Evolutionary conservation across 1,284 basidiomycete species (phyloP).

Genomic region (Ceratobasidium sp.): DNA sequence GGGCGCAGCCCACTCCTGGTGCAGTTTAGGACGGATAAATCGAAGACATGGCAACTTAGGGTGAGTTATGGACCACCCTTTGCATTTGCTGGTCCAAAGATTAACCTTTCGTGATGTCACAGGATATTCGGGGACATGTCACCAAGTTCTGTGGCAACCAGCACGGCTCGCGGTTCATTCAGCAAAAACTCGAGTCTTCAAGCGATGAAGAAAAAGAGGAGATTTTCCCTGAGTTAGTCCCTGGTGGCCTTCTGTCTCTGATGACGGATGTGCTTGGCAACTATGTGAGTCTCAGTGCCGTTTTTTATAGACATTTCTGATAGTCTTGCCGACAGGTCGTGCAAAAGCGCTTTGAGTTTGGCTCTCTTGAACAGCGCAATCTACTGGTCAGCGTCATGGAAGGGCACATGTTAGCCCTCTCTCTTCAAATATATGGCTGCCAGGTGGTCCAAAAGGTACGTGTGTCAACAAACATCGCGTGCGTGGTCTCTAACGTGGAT

Average conservation of each 20-base stretch:
- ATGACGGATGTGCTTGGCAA: constrained; percentile 98
- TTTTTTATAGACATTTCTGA: constrained; percentile 22
- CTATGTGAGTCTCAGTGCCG: constrained; percentile 68
- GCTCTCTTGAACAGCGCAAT: constrained; percentile 79
- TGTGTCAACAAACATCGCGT: too few relatives aligned
- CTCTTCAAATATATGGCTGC: constrained; percentile 96
- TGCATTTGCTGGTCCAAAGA: not conserved
- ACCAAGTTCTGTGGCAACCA: constrained; percentile 96
- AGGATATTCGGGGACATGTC: constrained; percentile 89
- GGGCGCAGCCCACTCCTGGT: constrained; percentile 64
- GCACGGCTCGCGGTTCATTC: constrained; percentile 90
- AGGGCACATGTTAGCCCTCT: constrained; percentile 79
- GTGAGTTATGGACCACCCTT: constrained; percentile 57
- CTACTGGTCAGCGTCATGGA: constrained; percentile 81
- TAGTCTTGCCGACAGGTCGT: constrained; percentile 69
- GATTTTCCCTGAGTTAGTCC: constrained; percentile 93
- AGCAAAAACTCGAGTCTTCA: constrained; percentile 83
- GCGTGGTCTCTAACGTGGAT: not conserved
- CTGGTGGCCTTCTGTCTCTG: constrained; percentile 76
- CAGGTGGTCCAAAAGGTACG: constrained; percentile 86
- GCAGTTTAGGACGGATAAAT: constrained; percentile 85
- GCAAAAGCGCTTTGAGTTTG: constrained; percentile 95
- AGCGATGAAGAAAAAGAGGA: constrained; percentile 79
- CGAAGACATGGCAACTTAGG: constrained; percentile 80
- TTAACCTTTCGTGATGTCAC: constrained; percentile 49